Evolutionary conservation across 164 flowering plant species (phyloP).

Genomic region (Litsea cubeba): DNA sequence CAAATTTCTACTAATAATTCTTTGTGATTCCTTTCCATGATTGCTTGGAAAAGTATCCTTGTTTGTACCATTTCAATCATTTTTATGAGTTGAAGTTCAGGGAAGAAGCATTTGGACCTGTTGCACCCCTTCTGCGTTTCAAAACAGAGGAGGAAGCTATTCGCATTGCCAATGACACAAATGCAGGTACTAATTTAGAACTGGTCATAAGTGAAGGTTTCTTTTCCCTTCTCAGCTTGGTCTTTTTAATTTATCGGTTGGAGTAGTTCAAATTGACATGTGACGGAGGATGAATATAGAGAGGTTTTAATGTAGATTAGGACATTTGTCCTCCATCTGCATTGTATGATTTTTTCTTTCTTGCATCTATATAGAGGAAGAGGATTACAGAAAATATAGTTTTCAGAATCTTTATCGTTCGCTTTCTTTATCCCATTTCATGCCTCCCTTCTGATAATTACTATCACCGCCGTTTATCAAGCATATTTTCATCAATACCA

Average conservation of each 20-base stretch:
- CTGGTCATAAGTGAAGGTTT: neutral
- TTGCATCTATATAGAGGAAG: neutral
- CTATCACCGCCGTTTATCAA: too few relatives aligned
- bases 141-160: constrained; percentile 95
- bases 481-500: too few relatives aligned
- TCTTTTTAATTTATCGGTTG: too few relatives aligned
- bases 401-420: neutral
- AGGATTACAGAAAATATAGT: neutral
- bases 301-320: too few relatives aligned
- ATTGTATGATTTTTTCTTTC: neutral
- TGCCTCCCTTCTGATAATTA: too few relatives aligned
- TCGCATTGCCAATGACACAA: constrained; percentile 79
- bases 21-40: neutral
- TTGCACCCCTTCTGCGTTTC: constrained; percentile 81
- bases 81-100: constrained; percentile 23
- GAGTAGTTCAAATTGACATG: too few relatives aligned
- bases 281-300: too few relatives aligned
- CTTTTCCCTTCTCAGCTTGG: neutral
- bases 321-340: too few relatives aligned
- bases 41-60: neutral
- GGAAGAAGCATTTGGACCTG: constrained; percentile 97
- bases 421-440: too few relatives aligned
- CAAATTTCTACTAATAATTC: too few relatives aligned
- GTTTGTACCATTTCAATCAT: neutral
- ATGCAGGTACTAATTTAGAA: constrained; percentile 54